Base-by-base conservation (phyloP, 2,329 filamentous ascomycete genomes). In the Colletotrichum melonis region DNA sequence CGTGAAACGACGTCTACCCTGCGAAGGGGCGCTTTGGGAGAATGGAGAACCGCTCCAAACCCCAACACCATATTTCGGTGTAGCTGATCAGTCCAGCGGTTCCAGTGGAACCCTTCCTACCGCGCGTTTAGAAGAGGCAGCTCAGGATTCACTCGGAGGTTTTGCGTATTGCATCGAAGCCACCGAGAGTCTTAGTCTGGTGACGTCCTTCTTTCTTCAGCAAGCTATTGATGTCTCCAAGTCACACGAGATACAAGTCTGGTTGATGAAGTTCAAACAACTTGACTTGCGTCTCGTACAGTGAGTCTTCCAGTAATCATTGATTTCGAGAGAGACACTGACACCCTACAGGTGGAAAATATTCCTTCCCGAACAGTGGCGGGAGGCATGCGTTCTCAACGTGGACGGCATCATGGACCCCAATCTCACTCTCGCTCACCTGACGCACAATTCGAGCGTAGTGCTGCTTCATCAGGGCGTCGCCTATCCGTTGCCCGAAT, bases 81-180 rank as follows among this genome's bases (percentile, higher is more conserved):
- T 85, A 5, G 78, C 81, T 2, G 81, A 83, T 38, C 78, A 78
- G 57, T 76, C 78, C 11, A 76, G 75, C 52, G 68, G 35, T n/a
- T 58, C 71, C 32, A 74, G 38, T 42, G 74, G 74, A 14, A 57
- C 74, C 2, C 71, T 78, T 12, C 77, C 72, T 46, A 76, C 57
- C 59, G 73, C 63, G 46, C 76, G 59, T 74, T 75, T 69, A 35
- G 76, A 78, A 4, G 69, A 74, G 14, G 78, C 77, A 3, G 78
- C 78, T 9, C 78, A 80, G 24, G 76, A 76, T 7, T 78, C 78
- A 5, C 67, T 85, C 2, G 84, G 81, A 14, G 83, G 83, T 0
- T 85, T 86, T 63, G 84, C 85, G 0, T 86, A 85, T 71, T 81
- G 80, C n/a, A 82, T 86, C n/a, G 84, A 86, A 71, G 84, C 84